A percentile compares a stretch with the other conserved stretches of the same genome.
Evolutionary conservation across 1,284 basidiomycete genomes (phyloP).

Genomic region (Salmacisia buchloeana): DNA sequence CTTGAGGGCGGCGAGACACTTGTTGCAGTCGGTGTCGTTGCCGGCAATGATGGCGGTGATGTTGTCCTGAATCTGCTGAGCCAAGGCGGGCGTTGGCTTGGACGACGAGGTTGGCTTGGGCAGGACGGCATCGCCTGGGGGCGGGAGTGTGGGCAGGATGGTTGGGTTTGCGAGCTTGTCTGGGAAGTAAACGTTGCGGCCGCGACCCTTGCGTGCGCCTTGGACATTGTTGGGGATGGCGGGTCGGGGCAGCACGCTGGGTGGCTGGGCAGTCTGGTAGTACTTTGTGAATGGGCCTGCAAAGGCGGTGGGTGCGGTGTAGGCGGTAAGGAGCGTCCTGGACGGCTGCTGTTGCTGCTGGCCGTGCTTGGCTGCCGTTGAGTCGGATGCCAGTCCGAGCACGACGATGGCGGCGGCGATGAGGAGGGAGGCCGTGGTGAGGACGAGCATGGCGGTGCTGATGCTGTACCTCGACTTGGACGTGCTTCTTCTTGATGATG

Average conservation of each 20-base stretch:
- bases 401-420: neutral
- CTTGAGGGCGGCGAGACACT: conserved; percentile 5
- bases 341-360: conserved; percentile 47
- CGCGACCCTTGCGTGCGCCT: conserved; percentile 69
- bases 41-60: conserved; percentile 10
- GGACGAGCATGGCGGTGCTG: neutral
- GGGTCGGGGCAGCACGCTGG: conserved; percentile 58
- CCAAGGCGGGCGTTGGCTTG: neutral
- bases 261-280: conserved; percentile 54
- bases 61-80: conserved; percentile 5
- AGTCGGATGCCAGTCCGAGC: neutral
- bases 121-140: conserved; percentile 11
- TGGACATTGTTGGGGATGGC: conserved; percentile 60
- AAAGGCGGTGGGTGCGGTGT: conserved; percentile 63
- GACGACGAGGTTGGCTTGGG: conserved; percentile 6
- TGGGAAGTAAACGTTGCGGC: conserved; percentile 53
- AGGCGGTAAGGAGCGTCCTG: conserved; percentile 64
- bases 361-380: neutral
- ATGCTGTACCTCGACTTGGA: neutral
- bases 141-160: conserved; percentile 7
- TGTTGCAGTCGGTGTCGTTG: conserved; percentile 6
- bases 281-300: conserved; percentile 66
- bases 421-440: neutral
- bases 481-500: neutral
- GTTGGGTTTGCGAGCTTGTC: conserved; percentile 11